These are phyloP conservation scores for Mallotus repandus DNA, from an alignment of 441 rosid species.

Conservation along the genomic window DNA sequence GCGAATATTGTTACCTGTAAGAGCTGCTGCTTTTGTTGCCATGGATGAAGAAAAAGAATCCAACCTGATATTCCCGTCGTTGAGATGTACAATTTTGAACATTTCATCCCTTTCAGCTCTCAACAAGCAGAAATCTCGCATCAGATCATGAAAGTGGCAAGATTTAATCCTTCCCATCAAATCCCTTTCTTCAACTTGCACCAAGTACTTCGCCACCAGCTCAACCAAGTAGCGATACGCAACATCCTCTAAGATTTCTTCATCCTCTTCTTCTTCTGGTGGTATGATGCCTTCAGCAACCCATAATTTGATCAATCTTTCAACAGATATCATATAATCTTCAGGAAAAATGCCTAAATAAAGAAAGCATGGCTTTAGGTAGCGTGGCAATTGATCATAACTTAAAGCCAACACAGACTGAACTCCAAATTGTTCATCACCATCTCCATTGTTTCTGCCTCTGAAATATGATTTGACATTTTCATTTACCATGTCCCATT, in stretches of 20 bases:
- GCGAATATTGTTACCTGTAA: no score
- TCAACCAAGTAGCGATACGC: slow-evolving; percentile 20
- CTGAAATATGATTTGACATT: slow-evolving; percentile 15
- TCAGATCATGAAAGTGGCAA: no score
- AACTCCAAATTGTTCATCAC: slow-evolving; percentile 10
- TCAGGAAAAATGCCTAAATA: slow-evolving; percentile 27
- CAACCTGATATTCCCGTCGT: no score
- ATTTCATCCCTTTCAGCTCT: no score
- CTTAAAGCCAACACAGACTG: slow-evolving; percentile 24
- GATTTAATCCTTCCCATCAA: slow-evolving; percentile 25
- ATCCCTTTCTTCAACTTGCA: slow-evolving; percentile 23
- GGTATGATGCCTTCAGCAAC: background rate
- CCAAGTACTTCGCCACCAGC: slow-evolving; percentile 26
- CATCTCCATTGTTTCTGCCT: background rate
- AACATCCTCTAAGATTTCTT: slow-evolving; percentile 21
- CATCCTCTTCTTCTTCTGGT: slow-evolving; percentile 14
- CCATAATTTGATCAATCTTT: slow-evolving; percentile 23
- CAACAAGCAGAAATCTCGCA: no score
- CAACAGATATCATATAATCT: slow-evolving; percentile 20
- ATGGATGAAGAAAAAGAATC: no score
- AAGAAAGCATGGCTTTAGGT: slow-evolving; percentile 30
- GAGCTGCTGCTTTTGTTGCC: no score
- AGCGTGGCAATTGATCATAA: slow-evolving; percentile 19
- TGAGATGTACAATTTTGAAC: no score
- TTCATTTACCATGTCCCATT: slow-evolving; percentile 12